Evolutionary conservation across 2,329 filamentous ascomycete genomes (phyloP).

Genomic region (Canariomyces notabilis): DNA sequence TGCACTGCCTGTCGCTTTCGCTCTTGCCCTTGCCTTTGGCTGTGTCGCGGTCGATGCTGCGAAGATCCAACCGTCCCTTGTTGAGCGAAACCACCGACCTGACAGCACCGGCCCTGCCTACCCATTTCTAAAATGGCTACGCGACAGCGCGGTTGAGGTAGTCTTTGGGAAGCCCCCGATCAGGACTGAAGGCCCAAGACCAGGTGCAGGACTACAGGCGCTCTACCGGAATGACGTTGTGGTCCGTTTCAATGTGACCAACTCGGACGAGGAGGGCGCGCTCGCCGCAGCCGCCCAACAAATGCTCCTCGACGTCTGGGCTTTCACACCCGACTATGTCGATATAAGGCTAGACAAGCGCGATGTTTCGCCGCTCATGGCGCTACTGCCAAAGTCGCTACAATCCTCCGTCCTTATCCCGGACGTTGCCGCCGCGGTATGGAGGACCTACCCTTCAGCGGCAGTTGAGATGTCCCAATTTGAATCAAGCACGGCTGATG

Average conservation of each 20-base stretch:
- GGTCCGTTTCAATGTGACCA: conserved; percentile 76
- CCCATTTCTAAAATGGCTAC: conserved; percentile 46
- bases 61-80: conserved; percentile 13
- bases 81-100: conserved; percentile 15
- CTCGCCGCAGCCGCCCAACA: conserved; percentile 68
- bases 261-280: conserved; percentile 60
- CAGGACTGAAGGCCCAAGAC: conserved; percentile 25
- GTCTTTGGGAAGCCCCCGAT: conserved; percentile 44
- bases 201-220: conserved; percentile 28
- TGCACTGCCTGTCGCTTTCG: conserved; percentile 13
- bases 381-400: conserved; percentile 70
- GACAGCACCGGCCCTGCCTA: conserved; percentile 32
- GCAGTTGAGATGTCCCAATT: conserved; percentile 24
- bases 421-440: conserved; percentile 72
- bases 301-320: conserved; percentile 87
- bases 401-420: conserved; percentile 73
- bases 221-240: conserved; percentile 78
- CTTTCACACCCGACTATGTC: conserved; percentile 72
- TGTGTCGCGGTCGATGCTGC: conserved; percentile 14
- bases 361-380: conserved; percentile 71
- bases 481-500: conserved; percentile 26
- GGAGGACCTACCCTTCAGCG: conserved; percentile 63
- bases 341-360: conserved; percentile 77
- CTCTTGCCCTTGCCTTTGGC: conserved; percentile 12
- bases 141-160: conserved; percentile 45